These are phyloP conservation scores for Curvularia sp. DNA, from an alignment of 2,329 filamentous ascomycete genomes.

Conservation along the genomic window DNA sequence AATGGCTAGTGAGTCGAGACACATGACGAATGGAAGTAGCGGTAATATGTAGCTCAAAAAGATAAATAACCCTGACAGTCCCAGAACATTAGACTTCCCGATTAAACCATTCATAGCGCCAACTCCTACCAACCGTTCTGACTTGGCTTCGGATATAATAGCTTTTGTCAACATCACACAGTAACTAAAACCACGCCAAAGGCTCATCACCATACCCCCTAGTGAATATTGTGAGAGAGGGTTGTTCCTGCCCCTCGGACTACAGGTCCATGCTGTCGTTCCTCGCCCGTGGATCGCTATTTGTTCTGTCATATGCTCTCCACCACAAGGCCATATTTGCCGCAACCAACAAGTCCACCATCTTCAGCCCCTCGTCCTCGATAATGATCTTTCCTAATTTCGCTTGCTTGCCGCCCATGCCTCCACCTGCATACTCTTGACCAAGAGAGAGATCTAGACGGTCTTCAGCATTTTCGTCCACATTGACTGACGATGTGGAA, in stretches of 20 bases:
- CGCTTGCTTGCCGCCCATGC: constrained; percentile 81
- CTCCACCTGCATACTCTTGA: constrained; percentile 83
- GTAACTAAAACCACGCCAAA: background rate
- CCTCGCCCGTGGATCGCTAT: constrained; percentile 7
- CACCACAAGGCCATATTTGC: constrained; percentile 95
- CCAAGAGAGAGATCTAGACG: constrained; percentile 77
- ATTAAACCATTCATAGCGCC: background rate
- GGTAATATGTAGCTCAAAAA: background rate
- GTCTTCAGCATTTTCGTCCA: constrained; percentile 37
- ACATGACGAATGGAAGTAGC: background rate
- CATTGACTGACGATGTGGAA: constrained; percentile 36
- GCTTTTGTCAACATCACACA: background rate
- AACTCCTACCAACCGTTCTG: background rate
- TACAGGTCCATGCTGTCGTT: constrained; percentile 10
- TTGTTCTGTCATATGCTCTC: constrained; percentile 74
- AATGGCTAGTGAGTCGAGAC: background rate
- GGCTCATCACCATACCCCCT: background rate
- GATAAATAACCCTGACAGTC: background rate
- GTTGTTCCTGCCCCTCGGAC: background rate
- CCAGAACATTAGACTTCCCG: background rate
- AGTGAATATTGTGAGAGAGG: background rate
- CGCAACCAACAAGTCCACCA: constrained; percentile 91
- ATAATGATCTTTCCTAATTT: constrained; percentile 95
- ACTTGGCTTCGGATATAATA: background rate
- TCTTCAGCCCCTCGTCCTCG: constrained; percentile 87